These are phyloP conservation scores for Tetracladium marchalianum DNA, from an alignment of 495 filamentous ascomycete species.

Conservation along the genomic window DNA sequence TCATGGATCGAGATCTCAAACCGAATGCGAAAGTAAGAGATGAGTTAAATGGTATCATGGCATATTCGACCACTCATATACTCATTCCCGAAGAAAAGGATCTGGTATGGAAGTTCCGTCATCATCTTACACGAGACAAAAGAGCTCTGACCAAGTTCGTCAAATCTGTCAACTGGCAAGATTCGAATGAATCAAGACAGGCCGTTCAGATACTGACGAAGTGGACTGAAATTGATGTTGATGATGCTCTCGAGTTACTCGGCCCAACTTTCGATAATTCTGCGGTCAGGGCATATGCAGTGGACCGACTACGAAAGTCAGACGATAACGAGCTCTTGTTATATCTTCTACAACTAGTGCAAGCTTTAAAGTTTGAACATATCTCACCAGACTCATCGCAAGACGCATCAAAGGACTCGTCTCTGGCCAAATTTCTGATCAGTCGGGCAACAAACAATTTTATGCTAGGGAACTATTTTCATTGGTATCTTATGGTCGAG, in stretches of 20 bases:
- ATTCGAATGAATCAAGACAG: constrained; percentile 75
- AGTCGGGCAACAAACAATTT: constrained; percentile 74
- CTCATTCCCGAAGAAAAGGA: constrained; percentile 88
- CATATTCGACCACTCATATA: constrained; percentile 84
- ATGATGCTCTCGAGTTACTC: constrained; percentile 90
- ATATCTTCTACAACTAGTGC: constrained; percentile 90
- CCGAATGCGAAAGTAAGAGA: constrained; percentile 95
- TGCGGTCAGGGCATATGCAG: constrained; percentile 82
- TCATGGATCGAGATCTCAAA: constrained; percentile 85
- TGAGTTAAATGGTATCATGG: constrained; percentile 82
- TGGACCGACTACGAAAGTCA: constrained; percentile 80
- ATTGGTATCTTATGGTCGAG: constrained; percentile 99
- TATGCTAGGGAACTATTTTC: constrained; percentile 85
- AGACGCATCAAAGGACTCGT: constrained; percentile 66
- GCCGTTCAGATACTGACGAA: constrained; percentile 82
- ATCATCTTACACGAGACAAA: constrained; percentile 88
- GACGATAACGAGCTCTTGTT: constrained; percentile 89
- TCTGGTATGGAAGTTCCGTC: constrained; percentile 91
- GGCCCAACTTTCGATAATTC: constrained; percentile 86
- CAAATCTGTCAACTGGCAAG: constrained; percentile 91
- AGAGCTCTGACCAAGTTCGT: constrained; percentile 93
- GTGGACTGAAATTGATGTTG: constrained; percentile 96
- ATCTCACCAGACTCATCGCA: constrained; percentile 37
- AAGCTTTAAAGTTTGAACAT: constrained; percentile 93
- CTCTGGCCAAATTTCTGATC: constrained; percentile 83